phyloP scores from a whole-genome alignment of 345 rosid genomes.

The Aquilaria yunnanensis region DNA sequence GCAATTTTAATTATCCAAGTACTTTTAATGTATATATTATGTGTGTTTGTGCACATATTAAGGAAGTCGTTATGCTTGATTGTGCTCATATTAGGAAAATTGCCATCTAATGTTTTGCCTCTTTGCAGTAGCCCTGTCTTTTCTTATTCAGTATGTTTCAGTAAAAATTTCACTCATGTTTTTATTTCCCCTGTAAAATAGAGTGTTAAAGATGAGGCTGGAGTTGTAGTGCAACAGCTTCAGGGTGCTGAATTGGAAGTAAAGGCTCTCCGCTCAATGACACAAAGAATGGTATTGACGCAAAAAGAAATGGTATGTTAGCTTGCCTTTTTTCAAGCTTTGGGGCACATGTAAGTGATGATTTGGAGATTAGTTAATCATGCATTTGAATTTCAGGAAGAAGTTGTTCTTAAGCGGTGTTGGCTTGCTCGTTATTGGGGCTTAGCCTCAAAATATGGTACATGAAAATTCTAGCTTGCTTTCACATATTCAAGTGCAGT shows the following conservation, averaged over 20 bases:
- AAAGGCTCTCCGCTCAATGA: constrained; percentile 72
- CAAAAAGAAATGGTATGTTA: constrained; percentile 91
- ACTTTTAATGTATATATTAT: too few relatives aligned
- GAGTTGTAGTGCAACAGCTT: constrained; percentile 46
- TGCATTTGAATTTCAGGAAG: constrained; percentile 65
- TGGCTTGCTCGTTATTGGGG: constrained; percentile 99
- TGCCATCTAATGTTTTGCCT: background rate
- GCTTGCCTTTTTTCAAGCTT: constrained; percentile 12
- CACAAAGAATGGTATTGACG: constrained; percentile 96
- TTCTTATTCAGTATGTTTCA: background rate
- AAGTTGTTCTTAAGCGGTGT: constrained; percentile 98
- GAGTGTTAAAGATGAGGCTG: constrained; percentile 64
- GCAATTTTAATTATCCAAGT: background rate
- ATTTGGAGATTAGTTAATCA: constrained; percentile 9
- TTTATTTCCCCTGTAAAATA: constrained; percentile 24
- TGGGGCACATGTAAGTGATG: background rate
- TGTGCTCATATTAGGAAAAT: constrained; percentile 11
- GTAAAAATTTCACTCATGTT: constrained; percentile 5
- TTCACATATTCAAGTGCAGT: too few relatives aligned
- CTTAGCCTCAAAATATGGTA: constrained; percentile 91
- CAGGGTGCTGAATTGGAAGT: constrained; percentile 83
- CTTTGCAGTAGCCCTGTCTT: background rate
- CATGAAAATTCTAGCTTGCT: background rate
- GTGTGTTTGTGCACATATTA: background rate
- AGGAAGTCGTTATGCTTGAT: background rate